Evolutionary conservation across 148 eudicot genomes (phyloP), one percentile per base, ranked within the genome.

Genomic region (Amaranthus cruentus): DNA sequence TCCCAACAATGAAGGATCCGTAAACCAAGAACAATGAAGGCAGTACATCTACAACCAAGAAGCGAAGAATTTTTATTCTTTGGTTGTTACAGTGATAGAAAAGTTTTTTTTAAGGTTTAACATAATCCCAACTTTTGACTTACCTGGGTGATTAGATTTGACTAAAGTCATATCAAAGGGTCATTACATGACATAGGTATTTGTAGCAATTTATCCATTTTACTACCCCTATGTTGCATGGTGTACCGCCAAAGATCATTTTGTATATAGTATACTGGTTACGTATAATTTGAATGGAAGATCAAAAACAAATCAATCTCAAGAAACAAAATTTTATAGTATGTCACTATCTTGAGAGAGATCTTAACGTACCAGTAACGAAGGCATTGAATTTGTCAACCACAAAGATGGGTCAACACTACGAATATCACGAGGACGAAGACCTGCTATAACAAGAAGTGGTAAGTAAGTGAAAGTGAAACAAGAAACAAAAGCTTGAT

Each of bases 371-470:
- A 95, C 99, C 99, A 95, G 85, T 73, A 95, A 77, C 55, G 92
- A 85, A n/a, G 99, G 97, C 97, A 92, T 90, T 28, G 97, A 77
- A 75, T 95, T 95, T 68, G 94, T 95, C 87, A 95, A 79, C 99
- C 99, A 92, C 85, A 95, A 85, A 51, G 97, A 95, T 69, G 99
- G 99, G 82, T 95, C 99, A 64, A 95, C 97, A 63, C 97, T 95
- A 71, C 97, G 85, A 44, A 95, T 76, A 75, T 95, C 99, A 73
- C 97, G 97, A 78, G 99, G 99, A 28, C 99, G 97, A 69, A 95
- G 94, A 71, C 99, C 99, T 95, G 79, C 72, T 55, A 55, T n/a
- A 1, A 47, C 44, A 69, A 49, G 47, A 69, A 10, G 3, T 43
- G 14, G 43, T 67, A 28, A 69, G 2, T n/a, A 10, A 15, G 54